phyloP scores from a whole-genome alignment of 352 stramenopile genomes.

The Phytophthora palmivora region DNA sequence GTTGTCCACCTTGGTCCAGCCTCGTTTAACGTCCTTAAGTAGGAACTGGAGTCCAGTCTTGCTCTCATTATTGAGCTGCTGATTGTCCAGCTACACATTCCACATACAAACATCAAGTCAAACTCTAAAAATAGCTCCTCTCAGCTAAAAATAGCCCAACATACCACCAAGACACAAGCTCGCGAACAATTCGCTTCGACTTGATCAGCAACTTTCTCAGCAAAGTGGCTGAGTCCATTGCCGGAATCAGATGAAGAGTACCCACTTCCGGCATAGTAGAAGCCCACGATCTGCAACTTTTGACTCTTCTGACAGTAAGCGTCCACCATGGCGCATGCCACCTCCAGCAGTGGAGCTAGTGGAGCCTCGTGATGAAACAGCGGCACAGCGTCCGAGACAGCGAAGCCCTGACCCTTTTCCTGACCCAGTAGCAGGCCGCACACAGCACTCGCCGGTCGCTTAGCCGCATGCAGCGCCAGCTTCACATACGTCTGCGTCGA shows the following conservation, averaged over 20 bases:
- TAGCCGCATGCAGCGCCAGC: slow-evolving; percentile 76
- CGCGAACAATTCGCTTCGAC: slow-evolving; percentile 72
- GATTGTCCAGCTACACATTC: slow-evolving; percentile 50
- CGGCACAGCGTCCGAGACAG: slow-evolving; percentile 67
- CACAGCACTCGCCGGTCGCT: slow-evolving; percentile 51
- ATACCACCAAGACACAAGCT: slow-evolving; percentile 70
- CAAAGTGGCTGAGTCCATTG: slow-evolving; percentile 56
- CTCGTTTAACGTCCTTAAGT: slow-evolving; percentile 84
- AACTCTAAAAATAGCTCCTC: slow-evolving; percentile 15
- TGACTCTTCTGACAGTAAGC: slow-evolving; percentile 46
- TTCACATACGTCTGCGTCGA: slow-evolving; percentile 73
- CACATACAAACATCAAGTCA: slow-evolving; percentile 21
- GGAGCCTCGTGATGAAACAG: slow-evolving; percentile 84
- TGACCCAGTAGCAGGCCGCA: slow-evolving; percentile 70
- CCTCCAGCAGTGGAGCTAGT: slow-evolving; percentile 68
- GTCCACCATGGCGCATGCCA: slow-evolving; percentile 76
- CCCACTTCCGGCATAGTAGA: slow-evolving; percentile 62
- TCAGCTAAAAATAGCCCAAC: slow-evolving; percentile 9
- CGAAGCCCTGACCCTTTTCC: slow-evolving; percentile 51
- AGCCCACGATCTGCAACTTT: slow-evolving; percentile 69
- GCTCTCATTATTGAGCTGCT: slow-evolving; percentile 59
- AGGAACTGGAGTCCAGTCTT: slow-evolving; percentile 71
- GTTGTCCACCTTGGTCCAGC: slow-evolving; percentile 75
- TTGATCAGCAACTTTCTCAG: slow-evolving; percentile 73
- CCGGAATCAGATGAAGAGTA: slow-evolving; percentile 38